Conservation (phyloP, 352 stramenopile genomes). For the Blastocystis sp. region DNA sequence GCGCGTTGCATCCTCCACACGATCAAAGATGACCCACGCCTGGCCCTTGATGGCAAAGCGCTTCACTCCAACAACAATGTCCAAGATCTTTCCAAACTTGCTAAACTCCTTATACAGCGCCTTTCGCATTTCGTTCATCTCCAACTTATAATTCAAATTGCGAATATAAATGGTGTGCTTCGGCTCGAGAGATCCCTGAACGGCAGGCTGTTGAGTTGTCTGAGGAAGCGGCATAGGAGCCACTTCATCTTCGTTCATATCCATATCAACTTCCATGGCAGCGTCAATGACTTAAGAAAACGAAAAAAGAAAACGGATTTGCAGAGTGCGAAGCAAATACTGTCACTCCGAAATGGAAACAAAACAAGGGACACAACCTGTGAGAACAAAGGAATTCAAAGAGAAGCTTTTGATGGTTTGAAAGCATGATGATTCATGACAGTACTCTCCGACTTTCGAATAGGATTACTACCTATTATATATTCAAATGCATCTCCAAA, state of each 20-base stretch:
- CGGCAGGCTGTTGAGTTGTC: neutral
- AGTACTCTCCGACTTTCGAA: too few relatives aligned
- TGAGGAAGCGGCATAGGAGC: neutral
- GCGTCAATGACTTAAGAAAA: neutral
- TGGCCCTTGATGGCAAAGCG: conserved; percentile 42
- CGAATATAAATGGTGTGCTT: conserved; percentile 53
- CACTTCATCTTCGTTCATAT: conserved; percentile 22
- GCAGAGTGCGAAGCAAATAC: conserved; percentile 47
- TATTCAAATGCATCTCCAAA: too few relatives aligned
- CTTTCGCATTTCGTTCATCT: conserved; percentile 44
- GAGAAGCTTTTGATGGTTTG: too few relatives aligned
- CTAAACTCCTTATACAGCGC: conserved; percentile 41
- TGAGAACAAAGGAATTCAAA: too few relatives aligned
- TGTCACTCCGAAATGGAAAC: neutral
- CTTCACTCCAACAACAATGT: conserved; percentile 48
- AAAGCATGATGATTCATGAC: too few relatives aligned
- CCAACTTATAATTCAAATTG: conserved; percentile 55
- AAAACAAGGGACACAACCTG: too few relatives aligned
- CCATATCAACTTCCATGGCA: conserved; percentile 55
- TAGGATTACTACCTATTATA: too few relatives aligned
- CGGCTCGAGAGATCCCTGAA: neutral
- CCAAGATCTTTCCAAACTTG: conserved; percentile 51
- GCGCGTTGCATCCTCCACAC: neutral
- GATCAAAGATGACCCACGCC: conserved; percentile 54
- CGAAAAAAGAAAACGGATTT: neutral